Conservation (phyloP, 495 filamentous ascomycete genomes). For the Lophium mytilinum region DNA sequence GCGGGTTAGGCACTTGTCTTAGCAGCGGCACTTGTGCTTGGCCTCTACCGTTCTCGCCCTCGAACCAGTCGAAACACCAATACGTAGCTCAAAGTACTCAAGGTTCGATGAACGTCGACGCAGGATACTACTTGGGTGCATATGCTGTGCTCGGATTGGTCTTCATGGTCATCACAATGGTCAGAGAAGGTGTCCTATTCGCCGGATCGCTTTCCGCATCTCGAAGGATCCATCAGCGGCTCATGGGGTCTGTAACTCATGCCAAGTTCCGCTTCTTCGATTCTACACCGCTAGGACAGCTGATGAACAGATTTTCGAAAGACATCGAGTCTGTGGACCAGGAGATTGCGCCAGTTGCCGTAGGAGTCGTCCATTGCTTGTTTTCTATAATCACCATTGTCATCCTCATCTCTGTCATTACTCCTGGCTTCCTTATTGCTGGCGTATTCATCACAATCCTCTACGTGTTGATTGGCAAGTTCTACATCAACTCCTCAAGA, state of each 20-base stretch:
- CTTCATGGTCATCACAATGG: constrained; percentile 66
- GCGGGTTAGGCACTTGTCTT: constrained; percentile 30
- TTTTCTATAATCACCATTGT: constrained; percentile 81
- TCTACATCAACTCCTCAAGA: constrained; percentile 85
- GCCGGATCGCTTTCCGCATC: constrained; percentile 87
- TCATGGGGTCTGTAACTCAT: constrained; percentile 72
- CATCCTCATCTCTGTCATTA: constrained; percentile 83
- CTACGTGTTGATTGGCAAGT: constrained; percentile 73
- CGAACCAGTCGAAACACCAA: not conserved
- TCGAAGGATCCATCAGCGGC: constrained; percentile 67
- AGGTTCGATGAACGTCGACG: constrained; percentile 53
- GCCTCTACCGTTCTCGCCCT: constrained; percentile 29
- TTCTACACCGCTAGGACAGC: constrained; percentile 86
- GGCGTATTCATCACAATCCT: constrained; percentile 75
- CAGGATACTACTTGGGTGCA: constrained; percentile 71
- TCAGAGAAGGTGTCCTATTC: constrained; percentile 80
- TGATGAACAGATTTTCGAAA: constrained; percentile 99
- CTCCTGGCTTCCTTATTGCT: constrained; percentile 83
- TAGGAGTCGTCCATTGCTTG: constrained; percentile 61
- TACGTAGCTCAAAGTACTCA: constrained; percentile 9
- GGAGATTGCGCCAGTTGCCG: constrained; percentile 86
- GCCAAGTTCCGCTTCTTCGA: constrained; percentile 98
- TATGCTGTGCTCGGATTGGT: constrained; percentile 71
- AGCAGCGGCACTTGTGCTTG: constrained; percentile 37
- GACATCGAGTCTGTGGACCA: constrained; percentile 94